phyloP scores from a whole-genome alignment of 2,329 filamentous ascomycete genomes.

The Ophiostoma piceae region DNA sequence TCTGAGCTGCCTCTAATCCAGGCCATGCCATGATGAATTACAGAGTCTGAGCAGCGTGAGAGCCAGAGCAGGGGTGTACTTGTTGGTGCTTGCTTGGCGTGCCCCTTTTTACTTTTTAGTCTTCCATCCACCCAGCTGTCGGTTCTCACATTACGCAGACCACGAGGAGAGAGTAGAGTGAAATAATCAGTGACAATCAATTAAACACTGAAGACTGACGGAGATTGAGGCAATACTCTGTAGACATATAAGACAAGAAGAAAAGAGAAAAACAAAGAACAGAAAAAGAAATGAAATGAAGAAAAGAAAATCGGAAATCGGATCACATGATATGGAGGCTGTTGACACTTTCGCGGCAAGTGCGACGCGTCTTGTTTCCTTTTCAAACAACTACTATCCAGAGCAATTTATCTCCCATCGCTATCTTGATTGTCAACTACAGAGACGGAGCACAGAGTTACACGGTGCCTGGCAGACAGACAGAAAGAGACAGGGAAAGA shows the following conservation, averaged over 20 bases:
- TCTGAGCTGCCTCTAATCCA: neutral
- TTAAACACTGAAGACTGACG: neutral
- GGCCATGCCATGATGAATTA: neutral
- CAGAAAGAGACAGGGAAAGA: neutral
- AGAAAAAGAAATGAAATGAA: neutral
- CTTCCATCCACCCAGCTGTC: conserved; percentile 2
- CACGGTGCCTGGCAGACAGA: conserved; percentile 12
- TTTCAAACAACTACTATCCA: neutral
- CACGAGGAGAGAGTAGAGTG: neutral
- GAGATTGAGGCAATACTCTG: neutral
- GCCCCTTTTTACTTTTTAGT: conserved; percentile 13
- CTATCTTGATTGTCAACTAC: neutral
- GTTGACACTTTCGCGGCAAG: conserved; percentile 5
- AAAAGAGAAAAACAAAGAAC: neutral
- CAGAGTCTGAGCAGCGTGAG: neutral
- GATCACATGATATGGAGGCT: neutral
- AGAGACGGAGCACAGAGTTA: neutral
- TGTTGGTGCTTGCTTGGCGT: conserved; percentile 6
- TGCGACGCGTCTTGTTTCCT: conserved; percentile 9
- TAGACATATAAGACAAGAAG: neutral
- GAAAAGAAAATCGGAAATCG: neutral
- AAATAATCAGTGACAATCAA: neutral
- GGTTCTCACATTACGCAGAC: neutral
- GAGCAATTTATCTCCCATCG: neutral
- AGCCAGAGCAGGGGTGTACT: conserved; percentile 2